These are phyloP conservation scores for Salix purpurea DNA, from an alignment of 345 rosid genomes.

Conservation along the genomic window DNA sequence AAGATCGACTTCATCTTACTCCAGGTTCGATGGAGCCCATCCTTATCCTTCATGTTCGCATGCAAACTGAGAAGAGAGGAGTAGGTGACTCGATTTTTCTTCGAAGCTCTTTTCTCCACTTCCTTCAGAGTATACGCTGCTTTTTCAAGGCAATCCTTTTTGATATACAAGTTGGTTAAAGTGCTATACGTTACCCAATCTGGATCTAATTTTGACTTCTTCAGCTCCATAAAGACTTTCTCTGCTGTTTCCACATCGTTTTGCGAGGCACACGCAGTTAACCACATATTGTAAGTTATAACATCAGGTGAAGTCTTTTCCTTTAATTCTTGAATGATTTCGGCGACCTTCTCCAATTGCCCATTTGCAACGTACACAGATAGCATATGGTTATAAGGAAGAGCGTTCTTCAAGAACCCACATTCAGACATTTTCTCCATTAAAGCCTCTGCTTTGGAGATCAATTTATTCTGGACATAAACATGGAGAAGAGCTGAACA, in stretches of 20 bases:
- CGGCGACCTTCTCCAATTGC: conserved; percentile 53
- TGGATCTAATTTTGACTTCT: conserved; percentile 53
- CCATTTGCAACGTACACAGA: conserved; percentile 54
- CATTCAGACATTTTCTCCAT: conserved; percentile 75
- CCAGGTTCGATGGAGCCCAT: conserved; percentile 63
- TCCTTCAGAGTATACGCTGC: conserved; percentile 67
- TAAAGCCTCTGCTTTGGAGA: conserved; percentile 68
- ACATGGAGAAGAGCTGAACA: conserved; percentile 83
- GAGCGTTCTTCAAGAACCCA: conserved; percentile 52
- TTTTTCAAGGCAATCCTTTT: conserved; percentile 41
- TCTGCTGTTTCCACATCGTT: conserved; percentile 58
- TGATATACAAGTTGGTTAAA: conserved; percentile 55
- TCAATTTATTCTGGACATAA: conserved; percentile 53
- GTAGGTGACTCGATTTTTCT: conserved; percentile 50
- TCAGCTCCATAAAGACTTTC: conserved; percentile 52
- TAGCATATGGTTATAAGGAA: conserved; percentile 78
- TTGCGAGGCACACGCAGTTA: conserved; percentile 51
- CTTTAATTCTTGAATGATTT: conserved; percentile 54
- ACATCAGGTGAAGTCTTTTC: conserved; percentile 57
- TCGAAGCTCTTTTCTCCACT: conserved; percentile 75
- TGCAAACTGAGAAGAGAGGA: conserved; percentile 75
- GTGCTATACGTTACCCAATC: conserved; percentile 84
- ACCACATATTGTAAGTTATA: conserved; percentile 67
- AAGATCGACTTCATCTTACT: conserved; percentile 58
- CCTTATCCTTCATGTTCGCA: conserved; percentile 54